phyloP scores from a whole-genome alignment of 176 grass and related monocot genomes.

The Eremochloa ophiuroides region DNA sequence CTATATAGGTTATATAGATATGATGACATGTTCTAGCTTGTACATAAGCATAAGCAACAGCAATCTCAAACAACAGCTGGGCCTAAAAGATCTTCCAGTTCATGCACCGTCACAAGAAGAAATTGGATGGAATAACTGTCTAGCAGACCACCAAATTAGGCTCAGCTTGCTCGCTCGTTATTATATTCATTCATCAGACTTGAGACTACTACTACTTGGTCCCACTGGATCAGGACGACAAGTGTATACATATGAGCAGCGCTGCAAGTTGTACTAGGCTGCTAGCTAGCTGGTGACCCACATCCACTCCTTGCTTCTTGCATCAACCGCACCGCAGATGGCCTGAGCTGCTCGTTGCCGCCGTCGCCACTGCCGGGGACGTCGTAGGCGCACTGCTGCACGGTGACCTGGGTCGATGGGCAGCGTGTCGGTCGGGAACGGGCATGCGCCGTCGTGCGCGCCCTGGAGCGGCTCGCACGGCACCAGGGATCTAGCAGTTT shows the following conservation, averaged over 20 bases:
- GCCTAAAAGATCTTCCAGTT: no score
- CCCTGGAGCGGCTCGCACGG: constrained; percentile 56
- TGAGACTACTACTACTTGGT: neutral
- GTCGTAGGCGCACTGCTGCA: constrained; percentile 56
- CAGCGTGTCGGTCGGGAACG: constrained; percentile 59
- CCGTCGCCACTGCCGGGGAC: neutral
- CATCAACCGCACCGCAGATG: neutral
- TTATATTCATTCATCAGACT: no score
- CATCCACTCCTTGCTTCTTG: neutral
- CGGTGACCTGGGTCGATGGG: constrained; percentile 44
- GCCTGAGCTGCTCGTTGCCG: neutral
- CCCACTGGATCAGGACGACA: neutral
- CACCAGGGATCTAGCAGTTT: no score
- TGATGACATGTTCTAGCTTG: no score
- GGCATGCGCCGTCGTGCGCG: constrained; percentile 32
- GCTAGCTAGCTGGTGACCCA: neutral
- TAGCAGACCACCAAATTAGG: no score
- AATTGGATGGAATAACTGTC: no score
- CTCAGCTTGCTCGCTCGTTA: no score
- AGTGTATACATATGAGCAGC: neutral
- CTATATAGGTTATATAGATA: no score
- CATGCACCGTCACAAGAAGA: no score
- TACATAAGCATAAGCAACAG: no score
- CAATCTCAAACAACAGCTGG: no score
- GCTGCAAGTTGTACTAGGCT: neutral